These are phyloP conservation scores for Angophora floribunda DNA, from an alignment of 345 rosid genomes.

Conservation along the genomic window DNA sequence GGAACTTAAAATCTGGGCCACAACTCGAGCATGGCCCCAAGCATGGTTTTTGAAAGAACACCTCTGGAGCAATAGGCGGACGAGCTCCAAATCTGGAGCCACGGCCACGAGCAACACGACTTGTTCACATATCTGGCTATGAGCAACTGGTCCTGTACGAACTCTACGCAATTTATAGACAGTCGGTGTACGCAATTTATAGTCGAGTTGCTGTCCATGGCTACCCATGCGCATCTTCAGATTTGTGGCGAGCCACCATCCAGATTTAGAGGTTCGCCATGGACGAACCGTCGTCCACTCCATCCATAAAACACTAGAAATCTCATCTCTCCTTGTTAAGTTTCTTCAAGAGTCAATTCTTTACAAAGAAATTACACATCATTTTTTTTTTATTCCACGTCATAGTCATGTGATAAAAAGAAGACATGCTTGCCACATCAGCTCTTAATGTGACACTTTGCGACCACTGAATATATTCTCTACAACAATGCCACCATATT, in stretches of 20 bases:
- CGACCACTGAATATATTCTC: background rate
- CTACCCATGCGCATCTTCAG: background rate
- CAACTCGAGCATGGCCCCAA: too few species aligned
- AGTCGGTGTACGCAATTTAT: too few species aligned
- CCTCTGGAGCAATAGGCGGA: too few species aligned
- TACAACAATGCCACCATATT: background rate
- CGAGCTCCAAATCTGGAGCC: too few species aligned
- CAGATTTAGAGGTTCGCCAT: background rate
- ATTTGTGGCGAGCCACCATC: background rate
- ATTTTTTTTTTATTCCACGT: background rate
- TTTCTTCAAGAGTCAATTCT: background rate
- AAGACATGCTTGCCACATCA: background rate
- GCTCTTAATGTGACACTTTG: background rate
- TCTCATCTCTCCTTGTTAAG: background rate
- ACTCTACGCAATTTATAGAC: background rate
- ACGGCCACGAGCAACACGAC: background rate
- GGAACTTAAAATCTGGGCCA: too few species aligned
- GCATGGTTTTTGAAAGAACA: too few species aligned
- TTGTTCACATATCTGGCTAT: background rate
- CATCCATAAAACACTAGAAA: background rate
- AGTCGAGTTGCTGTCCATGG: background rate
- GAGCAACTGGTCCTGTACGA: too few species aligned
- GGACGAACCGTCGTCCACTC: background rate
- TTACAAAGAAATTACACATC: background rate
- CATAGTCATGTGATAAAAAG: background rate